These are phyloP conservation scores for Fusarium sp. DNA, from an alignment of 2,329 filamentous ascomycete species.

Conservation along the genomic window DNA sequence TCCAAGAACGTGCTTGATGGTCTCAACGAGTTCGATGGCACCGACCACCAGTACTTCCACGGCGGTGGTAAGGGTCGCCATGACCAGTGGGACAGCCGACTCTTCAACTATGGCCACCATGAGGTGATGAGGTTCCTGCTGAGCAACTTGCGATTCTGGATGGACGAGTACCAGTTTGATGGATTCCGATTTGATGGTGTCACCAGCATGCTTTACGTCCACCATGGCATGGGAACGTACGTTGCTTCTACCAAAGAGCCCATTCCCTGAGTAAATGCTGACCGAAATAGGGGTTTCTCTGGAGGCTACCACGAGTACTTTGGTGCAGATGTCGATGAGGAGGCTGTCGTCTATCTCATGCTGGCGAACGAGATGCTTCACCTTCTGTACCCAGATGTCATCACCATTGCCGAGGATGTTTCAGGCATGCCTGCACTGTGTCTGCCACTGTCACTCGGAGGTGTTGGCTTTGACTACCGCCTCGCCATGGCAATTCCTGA, in stretches of 20 bases:
- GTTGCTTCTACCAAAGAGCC: slow-evolving; percentile 49
- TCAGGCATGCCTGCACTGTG: slow-evolving; percentile 99
- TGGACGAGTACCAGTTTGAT: slow-evolving; percentile 97
- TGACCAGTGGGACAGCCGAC: slow-evolving; percentile 93
- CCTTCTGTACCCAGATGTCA: slow-evolving; percentile 84
- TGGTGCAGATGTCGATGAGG: slow-evolving; percentile 87
- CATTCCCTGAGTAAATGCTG: slow-evolving; percentile 7
- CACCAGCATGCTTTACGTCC: slow-evolving; percentile 96
- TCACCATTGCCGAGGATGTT: slow-evolving; percentile 96
- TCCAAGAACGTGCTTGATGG: slow-evolving; percentile 98
- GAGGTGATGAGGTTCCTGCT: slow-evolving; percentile 96
- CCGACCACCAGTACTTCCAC: slow-evolving; percentile 97
- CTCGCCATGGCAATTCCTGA: slow-evolving; percentile 98
- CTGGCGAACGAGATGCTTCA: slow-evolving; percentile 97
- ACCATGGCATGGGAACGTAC: slow-evolving; percentile 97
- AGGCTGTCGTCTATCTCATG: slow-evolving; percentile 95
- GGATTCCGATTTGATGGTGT: slow-evolving; percentile 98
- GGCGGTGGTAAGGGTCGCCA: slow-evolving; percentile 85
- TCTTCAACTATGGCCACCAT: slow-evolving; percentile 97
- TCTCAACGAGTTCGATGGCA: slow-evolving; percentile 94
- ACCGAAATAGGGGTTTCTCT: slow-evolving; percentile 80
- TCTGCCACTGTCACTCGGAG: slow-evolving; percentile 84
- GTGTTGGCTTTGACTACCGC: slow-evolving; percentile 96
- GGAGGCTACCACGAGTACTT: slow-evolving; percentile 99
- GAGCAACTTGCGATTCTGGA: slow-evolving; percentile 97